These are phyloP conservation scores for Talaromyces wortmannii DNA, from an alignment of 495 filamentous ascomycete genomes.

Conservation along the genomic window DNA sequence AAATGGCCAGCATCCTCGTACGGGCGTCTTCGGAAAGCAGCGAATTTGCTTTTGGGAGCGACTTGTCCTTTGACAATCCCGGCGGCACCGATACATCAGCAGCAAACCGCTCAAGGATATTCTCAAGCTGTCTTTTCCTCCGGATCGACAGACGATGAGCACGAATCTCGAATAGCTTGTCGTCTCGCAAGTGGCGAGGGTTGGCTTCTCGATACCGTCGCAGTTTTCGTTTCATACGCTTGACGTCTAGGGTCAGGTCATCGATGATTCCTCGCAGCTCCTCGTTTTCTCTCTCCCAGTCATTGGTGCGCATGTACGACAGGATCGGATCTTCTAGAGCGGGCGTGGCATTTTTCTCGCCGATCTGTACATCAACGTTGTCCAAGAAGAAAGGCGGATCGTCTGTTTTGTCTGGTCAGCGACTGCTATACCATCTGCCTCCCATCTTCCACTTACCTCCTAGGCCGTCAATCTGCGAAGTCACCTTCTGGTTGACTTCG, in stretches of 20 bases:
- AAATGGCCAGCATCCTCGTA: not conserved
- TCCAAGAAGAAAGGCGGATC: conserved; percentile 47
- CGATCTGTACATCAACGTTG: conserved; percentile 11
- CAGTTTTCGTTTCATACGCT: conserved; percentile 62
- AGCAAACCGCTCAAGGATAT: conserved; percentile 60
- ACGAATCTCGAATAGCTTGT: conserved; percentile 72
- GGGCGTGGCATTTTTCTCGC: conserved; percentile 10
- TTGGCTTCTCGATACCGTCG: conserved; percentile 60
- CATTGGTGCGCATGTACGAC: conserved; percentile 12
- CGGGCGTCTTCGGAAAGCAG: not conserved
- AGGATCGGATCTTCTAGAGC: conserved; percentile 5
- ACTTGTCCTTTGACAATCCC: not conserved
- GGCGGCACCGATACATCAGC: conserved; percentile 12
- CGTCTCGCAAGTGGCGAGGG: conserved; percentile 44
- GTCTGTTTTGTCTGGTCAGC: conserved; percentile 15
- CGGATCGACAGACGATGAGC: conserved; percentile 57
- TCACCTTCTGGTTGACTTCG: conserved; percentile 16
- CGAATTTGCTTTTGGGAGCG: not conserved
- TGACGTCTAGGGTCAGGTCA: conserved; percentile 64
- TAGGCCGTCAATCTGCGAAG: not conserved
- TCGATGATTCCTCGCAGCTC: conserved; percentile 64
- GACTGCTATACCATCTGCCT: too few relatives aligned
- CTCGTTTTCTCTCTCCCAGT: conserved; percentile 46
- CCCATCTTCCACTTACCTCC: not conserved
- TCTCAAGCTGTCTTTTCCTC: conserved; percentile 68